Evolutionary conservation across 768 basidiomycete genomes (phyloP).

Genomic region (Hericium erinaceus): DNA sequence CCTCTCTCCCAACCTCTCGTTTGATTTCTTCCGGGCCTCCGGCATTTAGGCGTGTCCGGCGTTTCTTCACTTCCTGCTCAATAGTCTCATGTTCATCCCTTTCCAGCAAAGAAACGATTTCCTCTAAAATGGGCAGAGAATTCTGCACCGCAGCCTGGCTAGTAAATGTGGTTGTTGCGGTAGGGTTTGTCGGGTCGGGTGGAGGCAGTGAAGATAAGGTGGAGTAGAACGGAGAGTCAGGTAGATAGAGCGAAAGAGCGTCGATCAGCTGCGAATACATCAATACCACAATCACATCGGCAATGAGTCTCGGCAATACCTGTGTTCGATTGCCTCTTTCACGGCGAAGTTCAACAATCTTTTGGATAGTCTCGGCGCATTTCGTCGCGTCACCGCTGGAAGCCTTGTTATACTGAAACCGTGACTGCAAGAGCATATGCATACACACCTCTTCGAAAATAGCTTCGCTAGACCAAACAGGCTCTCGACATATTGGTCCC

Average conservation of each 20-base stretch:
- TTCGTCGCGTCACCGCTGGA: conserved; percentile 49
- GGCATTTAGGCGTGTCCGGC: conserved; percentile 69
- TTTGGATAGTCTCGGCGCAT: conserved; percentile 77
- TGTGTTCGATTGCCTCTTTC: conserved; percentile 52
- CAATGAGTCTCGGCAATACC: conserved; percentile 24
- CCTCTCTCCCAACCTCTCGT: conserved; percentile 58
- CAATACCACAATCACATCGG: not conserved
- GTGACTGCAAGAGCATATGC: not conserved
- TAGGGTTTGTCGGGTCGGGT: conserved; percentile 72
- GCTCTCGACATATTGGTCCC: conserved; percentile 46
- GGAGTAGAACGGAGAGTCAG: conserved; percentile 55
- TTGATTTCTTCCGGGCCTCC: conserved; percentile 46
- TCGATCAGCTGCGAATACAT: conserved; percentile 44
- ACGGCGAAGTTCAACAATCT: conserved; percentile 53
- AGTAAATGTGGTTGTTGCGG: conserved; percentile 44
- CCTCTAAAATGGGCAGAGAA: conserved; percentile 61
- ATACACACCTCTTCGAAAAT: conserved; percentile 48
- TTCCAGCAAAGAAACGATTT: conserved; percentile 59
- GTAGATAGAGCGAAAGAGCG: conserved; percentile 62
- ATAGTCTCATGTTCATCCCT: conserved; percentile 47
- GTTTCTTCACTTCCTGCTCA: conserved; percentile 64
- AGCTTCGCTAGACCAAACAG: conserved; percentile 50
- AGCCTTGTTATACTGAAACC: not conserved
- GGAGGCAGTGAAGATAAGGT: conserved; percentile 58
- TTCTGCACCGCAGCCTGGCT: conserved; percentile 60